A percentile compares a stretch with the other conserved stretches of the same genome.
phyloP scores from a whole-genome alignment of 306 rosid genomes.

The Carpinus viminea region DNA sequence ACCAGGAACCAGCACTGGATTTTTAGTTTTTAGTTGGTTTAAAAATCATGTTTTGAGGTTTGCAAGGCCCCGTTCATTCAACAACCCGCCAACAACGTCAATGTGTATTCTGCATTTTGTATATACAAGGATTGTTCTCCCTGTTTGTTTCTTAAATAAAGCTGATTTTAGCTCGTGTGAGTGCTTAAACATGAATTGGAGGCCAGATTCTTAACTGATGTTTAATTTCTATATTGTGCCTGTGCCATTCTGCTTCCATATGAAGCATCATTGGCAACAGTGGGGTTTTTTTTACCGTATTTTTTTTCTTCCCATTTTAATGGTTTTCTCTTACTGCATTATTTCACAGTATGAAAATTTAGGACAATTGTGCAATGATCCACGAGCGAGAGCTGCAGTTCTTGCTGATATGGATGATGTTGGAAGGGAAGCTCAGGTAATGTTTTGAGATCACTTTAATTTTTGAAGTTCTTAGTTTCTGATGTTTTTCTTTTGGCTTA shows the following conservation, averaged over 20 bases:
- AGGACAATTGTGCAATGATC: conserved; percentile 79
- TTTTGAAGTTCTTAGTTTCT: background rate
- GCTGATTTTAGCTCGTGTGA: background rate
- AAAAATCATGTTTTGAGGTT: background rate
- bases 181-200: background rate
- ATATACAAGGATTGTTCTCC: background rate
- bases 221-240: background rate
- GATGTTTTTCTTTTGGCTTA: conserved; percentile 1
- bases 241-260: background rate
- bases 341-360: conserved; percentile 59
- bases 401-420: conserved; percentile 83
- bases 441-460: background rate
- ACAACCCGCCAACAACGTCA: background rate
- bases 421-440: conserved; percentile 86
- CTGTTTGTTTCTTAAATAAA: background rate
- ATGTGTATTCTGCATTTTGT: background rate
- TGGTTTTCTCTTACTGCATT: conserved; percentile 15
- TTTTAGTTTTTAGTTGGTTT: background rate
- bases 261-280: background rate
- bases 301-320: background rate
- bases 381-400: conserved; percentile 72
- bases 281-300: background rate
- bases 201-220: background rate
- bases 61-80: background rate
- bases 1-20: background rate